Percentiles rank a stretch among this genome's conserved stretches.
These are phyloP conservation scores for Fusarium sp. DNA, from an alignment of 2,329 filamentous ascomycete genomes.

Conservation along the genomic window DNA sequence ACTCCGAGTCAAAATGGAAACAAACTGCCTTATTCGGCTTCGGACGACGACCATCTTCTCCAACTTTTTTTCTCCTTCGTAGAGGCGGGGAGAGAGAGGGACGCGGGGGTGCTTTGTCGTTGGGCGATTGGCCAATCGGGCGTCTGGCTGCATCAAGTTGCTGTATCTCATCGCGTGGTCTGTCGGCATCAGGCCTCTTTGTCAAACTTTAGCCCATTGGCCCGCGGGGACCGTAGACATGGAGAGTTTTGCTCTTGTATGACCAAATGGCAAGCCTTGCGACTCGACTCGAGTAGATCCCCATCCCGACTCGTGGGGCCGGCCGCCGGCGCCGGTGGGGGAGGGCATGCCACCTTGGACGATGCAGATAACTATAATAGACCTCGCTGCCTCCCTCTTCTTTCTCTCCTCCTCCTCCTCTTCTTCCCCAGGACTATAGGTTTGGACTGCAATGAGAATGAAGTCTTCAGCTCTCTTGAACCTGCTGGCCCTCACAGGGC, in stretches of 20 bases:
- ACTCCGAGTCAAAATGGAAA: not conserved
- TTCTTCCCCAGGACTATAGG: not conserved
- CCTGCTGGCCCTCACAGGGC: constrained; percentile 43
- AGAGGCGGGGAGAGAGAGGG: constrained; percentile 10
- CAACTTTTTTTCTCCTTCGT: not conserved
- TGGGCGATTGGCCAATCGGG: constrained; percentile 23
- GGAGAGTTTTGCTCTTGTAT: not conserved
- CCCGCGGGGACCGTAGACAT: not conserved
- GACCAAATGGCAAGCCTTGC: not conserved
- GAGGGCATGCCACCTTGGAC: constrained; percentile 13
- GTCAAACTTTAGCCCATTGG: not conserved
- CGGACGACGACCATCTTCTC: constrained; percentile 1
- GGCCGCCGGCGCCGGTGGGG: constrained; percentile 15
- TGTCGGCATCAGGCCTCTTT: not conserved
- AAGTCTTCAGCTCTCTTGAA: constrained; percentile 40
- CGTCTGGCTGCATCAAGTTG: not conserved
- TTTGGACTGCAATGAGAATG: constrained; percentile 33
- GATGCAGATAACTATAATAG: constrained; percentile 30
- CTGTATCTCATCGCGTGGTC: not conserved
- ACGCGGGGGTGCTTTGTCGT: constrained; percentile 16
- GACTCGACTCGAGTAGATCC: not conserved
- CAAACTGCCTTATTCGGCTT: not conserved
- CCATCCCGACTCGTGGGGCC: constrained; percentile 31
- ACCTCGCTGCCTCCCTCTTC: constrained; percentile 9
- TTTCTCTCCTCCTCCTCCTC: not conserved